Evolutionary conservation across 305 asterid species (phyloP).

Genomic region (Fraxinus latifolia): DNA sequence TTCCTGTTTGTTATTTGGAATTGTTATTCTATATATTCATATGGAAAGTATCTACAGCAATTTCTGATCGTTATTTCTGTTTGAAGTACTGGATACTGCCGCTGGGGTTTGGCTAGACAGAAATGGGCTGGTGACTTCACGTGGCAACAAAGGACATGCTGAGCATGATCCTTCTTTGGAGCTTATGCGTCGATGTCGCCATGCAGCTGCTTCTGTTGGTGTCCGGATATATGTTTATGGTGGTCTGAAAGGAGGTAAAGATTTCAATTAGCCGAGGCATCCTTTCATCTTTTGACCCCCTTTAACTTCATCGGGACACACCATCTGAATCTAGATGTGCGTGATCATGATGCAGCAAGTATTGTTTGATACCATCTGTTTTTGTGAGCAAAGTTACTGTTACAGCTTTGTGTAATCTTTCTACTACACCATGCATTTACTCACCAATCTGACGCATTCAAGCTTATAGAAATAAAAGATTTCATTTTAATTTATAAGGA

Average conservation of each 20-base stretch:
- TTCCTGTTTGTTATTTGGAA: constrained; percentile 22
- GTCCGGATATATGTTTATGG: constrained; percentile 80
- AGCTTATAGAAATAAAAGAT: not conserved
- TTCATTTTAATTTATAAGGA: not conserved
- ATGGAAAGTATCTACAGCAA: constrained; percentile 19
- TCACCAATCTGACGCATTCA: not conserved
- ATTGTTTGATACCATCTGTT: constrained; percentile 4
- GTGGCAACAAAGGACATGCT: constrained; percentile 33
- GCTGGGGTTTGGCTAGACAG: constrained; percentile 62
- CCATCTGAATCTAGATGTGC: constrained; percentile 9
- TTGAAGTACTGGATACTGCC: constrained; percentile 53
- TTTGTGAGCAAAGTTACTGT: not conserved
- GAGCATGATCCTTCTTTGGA: constrained; percentile 44
- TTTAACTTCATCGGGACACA: constrained; percentile 7
- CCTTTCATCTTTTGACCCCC: constrained; percentile 15
- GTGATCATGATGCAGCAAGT: constrained; percentile 10
- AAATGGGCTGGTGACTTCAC: constrained; percentile 45
- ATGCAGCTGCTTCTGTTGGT: constrained; percentile 97
- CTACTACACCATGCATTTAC: not conserved
- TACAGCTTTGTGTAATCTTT: not conserved
- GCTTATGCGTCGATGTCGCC: constrained; percentile 88
- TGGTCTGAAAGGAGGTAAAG: constrained; percentile 91
- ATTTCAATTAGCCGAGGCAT: constrained; percentile 14
- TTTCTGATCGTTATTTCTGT: constrained; percentile 24
- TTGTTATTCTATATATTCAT: not conserved